Evolutionary conservation across 768 basidiomycete species (phyloP), one percentile per base, ranked within the genome.

Genomic region (Sporobolomyces roseus): DNA sequence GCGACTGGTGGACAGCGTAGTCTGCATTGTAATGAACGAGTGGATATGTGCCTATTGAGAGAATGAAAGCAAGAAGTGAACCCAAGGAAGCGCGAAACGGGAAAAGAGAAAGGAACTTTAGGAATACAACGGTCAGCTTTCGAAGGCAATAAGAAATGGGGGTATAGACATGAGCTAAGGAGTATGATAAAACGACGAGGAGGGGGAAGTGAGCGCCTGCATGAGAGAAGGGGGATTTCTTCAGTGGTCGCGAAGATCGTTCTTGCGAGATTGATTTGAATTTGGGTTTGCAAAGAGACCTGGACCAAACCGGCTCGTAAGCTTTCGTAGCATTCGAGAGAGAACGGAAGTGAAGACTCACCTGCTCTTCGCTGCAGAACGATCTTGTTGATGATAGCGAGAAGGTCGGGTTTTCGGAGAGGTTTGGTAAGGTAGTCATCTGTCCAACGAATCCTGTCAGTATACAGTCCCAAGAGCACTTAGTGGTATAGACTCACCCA

Each of bases 401-500:
- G 62, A n/a, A 77, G 63, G 45, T 77, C 77, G 1, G 75, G 70
- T 52, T 76, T 76, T 46, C 75, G 73, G 7, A 77, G 66, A 36
- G 77, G 77, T 61, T 77, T 77, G 21, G 75, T 72, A 21, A 77
- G 68, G 58, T 77, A 76, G 46, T 81, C 81, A 54, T 73, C 71
- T 71, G 59, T 3, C 21, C 17, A 49, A 55, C 21, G 30, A 27
- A n/a, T n/a, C n/a, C n/a, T n/a, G n/a, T n/a, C n/a, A n/a, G n/a
- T n/a, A n/a, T n/a, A n/a, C n/a, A n/a, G n/a, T n/a, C n/a, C n/a
- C n/a, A n/a, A n/a, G n/a, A n/a, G n/a, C n/a, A n/a, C n/a, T n/a
- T n/a, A n/a, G 6, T 2, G 32, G n/a, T n/a, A n/a, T n/a, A 23
- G 21, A 59, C 75, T 29, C 46, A 75, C 81, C 81, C 87, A 87